phyloP scores from a whole-genome alignment of 2,329 filamentous ascomycete species.

The Xylaria polymorpha region DNA sequence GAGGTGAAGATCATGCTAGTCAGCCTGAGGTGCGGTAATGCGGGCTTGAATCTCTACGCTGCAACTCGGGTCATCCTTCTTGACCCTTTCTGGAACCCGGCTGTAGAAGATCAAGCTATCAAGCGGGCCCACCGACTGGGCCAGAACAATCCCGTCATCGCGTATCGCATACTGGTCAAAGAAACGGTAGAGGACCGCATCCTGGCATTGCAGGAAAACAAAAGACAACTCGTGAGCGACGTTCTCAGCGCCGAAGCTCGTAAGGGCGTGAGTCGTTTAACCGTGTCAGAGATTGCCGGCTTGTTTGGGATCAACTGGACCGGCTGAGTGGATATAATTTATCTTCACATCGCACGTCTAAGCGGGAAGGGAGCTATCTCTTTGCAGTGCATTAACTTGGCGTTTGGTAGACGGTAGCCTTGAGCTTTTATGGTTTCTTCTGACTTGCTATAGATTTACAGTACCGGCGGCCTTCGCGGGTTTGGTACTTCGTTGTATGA shows the following conservation, averaged over 20 bases:
- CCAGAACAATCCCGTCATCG: slow-evolving; percentile 70
- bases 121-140: slow-evolving; percentile 83
- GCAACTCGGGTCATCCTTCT: slow-evolving; percentile 79
- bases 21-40: slow-evolving; percentile 79
- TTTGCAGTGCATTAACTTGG: slow-evolving; percentile 10
- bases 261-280: slow-evolving; percentile 30
- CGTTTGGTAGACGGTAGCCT: slow-evolving; percentile 30
- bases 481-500: slow-evolving; percentile 3
- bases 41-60: slow-evolving; percentile 77
- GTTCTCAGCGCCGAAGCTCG: slow-evolving; percentile 41
- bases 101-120: slow-evolving; percentile 80
- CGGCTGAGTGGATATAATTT: not conserved
- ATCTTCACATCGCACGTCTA: not conserved
- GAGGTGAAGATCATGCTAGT: slow-evolving; percentile 70
- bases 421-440: slow-evolving; percentile 12
- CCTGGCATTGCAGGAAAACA: slow-evolving; percentile 74
- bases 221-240: slow-evolving; percentile 68
- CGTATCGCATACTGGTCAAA: slow-evolving; percentile 74
- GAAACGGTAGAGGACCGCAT: slow-evolving; percentile 81
- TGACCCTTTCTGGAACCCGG: slow-evolving; percentile 84
- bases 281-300: slow-evolving; percentile 31
- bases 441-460: not conserved
- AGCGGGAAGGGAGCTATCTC: not conserved
- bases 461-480: slow-evolving; percentile 18
- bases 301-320: slow-evolving; percentile 37